Evolutionary conservation across 345 rosid genomes (phyloP), one percentile per base, ranked within the genome.

Genomic region (Raphanus raphanistrum): DNA sequence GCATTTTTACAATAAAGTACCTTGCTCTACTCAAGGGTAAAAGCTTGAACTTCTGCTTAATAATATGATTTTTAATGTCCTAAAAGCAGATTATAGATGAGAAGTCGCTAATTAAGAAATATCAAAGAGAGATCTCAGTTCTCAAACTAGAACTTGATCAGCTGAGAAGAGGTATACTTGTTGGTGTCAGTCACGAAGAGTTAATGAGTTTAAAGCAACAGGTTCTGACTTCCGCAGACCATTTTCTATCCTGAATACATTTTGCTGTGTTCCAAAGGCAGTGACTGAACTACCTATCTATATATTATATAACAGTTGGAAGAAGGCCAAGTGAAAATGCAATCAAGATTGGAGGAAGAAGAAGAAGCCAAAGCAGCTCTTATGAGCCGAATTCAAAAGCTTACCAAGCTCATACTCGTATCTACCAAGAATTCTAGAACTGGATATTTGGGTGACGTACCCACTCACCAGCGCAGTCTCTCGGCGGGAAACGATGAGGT

Each of bases 261-360:
- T 27, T 63, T 66, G 59, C 58, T 67, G 0, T 66, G 21, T 60
- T 31, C 43, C 26, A 21, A 48, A 29, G 66, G 63, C 28, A 48
- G 25, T 76, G 69, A 60, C 48, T 59, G 66, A 71, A 33, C 32
- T 27, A 80, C 31, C 69, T 71, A 66, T 66, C 36, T 41, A n/a
- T 52, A 2, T 69, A 36, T 8, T 65, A 63, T 65, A 63, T 60
- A 65, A 79, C 77, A 96, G 99, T 79, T 96, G 83, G 98, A 96
- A 84, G 99, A 93, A 83, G 99, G 99, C 79, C 99, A 96, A 85
- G 97, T 93, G 81, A 96, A 96, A 89, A 91, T 96, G 99, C 99
- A 93, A 66, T 90, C 99, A 48, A 89, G 99, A 83, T 83, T 96
- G 84, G 99, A 96, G 87, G 99, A 96, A 81, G 99, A 96, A 85